A percentile compares a stretch with the other conserved stretches of the same genome.
phyloP scores from a whole-genome alignment of 176 grass and related monocot genomes.

The Oryza glumipatula region DNA sequence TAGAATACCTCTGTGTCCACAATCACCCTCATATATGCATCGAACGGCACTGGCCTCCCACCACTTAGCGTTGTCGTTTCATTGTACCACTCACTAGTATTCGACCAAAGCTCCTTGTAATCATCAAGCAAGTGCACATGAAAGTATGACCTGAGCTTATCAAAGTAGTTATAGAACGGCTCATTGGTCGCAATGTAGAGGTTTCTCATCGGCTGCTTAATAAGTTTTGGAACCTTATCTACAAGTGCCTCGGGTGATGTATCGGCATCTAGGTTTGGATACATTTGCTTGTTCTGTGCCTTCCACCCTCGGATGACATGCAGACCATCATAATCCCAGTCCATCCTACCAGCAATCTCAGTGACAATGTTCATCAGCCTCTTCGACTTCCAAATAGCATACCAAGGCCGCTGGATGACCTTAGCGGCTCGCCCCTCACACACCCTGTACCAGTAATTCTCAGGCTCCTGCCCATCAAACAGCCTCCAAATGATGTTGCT shows the following conservation, averaged over 20 bases:
- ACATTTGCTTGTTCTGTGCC: slow-evolving; percentile 70
- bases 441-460: slow-evolving; percentile 98
- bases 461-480: slow-evolving; percentile 81
- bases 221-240: slow-evolving; percentile 62
- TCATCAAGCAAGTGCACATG: slow-evolving; percentile 96
- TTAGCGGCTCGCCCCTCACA: slow-evolving; percentile 82
- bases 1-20: slow-evolving; percentile 92
- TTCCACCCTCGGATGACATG: slow-evolving; percentile 92
- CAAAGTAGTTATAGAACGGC: slow-evolving; percentile 87
- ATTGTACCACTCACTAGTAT: slow-evolving; percentile 88
- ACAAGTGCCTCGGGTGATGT: slow-evolving; percentile 73
- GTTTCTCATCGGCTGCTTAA: slow-evolving; percentile 57
- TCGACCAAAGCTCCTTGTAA: slow-evolving; percentile 87
- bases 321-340: slow-evolving; percentile 86
- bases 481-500: slow-evolving; percentile 91
- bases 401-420: slow-evolving; percentile 85
- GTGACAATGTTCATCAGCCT: slow-evolving; percentile 95
- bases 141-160: slow-evolving; percentile 85
- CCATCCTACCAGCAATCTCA: slow-evolving; percentile 81
- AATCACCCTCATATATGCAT: slow-evolving; percentile 90
- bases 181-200: slow-evolving; percentile 94
- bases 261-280: slow-evolving; percentile 81
- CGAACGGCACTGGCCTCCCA: slow-evolving; percentile 67
- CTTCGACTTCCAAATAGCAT: slow-evolving; percentile 90
- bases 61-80: slow-evolving; percentile 65